A percentile compares a stretch with the other conserved stretches of the same genome.
phyloP scores from a whole-genome alignment of 2,329 filamentous ascomycete species.

The Paracoccidioides brasiliensis region DNA sequence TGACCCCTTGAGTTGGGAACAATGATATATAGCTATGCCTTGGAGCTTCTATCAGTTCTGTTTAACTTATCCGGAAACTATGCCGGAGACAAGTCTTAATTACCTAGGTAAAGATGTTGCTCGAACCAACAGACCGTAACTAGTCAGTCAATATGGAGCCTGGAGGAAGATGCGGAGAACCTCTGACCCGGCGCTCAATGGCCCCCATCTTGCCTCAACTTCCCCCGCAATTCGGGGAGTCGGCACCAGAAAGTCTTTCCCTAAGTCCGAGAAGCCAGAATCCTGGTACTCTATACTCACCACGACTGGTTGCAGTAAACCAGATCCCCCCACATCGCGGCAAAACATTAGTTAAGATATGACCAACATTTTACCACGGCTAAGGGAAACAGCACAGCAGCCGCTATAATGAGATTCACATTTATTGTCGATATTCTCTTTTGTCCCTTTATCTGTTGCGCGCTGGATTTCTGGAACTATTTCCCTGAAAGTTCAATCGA shows the following conservation, averaged over 20 bases:
- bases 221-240: not conserved
- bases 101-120: too few relatives aligned
- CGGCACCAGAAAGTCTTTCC: not conserved
- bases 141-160: too few relatives aligned
- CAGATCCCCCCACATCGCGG: not conserved
- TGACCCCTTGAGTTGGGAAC: too few relatives aligned
- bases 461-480: not conserved
- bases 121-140: too few relatives aligned
- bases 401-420: not conserved
- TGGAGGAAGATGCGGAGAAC: not conserved
- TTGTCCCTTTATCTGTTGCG: not conserved
- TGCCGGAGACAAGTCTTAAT: too few relatives aligned
- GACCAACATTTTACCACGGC: not conserved
- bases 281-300: not conserved
- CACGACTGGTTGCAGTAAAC: not conserved
- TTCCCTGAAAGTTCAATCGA: not conserved
- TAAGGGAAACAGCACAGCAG: not conserved
- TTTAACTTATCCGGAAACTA: too few relatives aligned
- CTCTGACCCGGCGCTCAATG: not conserved
- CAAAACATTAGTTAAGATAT: not conserved
- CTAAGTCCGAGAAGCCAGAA: not conserved
- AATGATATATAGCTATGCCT: too few relatives aligned
- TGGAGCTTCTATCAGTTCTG: too few relatives aligned
- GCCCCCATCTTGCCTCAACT: not conserved
- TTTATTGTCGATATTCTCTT: not conserved